These are phyloP conservation scores for Rostrohypoxylon terebratum DNA, from an alignment of 495 filamentous ascomycete species.

Conservation along the genomic window DNA sequence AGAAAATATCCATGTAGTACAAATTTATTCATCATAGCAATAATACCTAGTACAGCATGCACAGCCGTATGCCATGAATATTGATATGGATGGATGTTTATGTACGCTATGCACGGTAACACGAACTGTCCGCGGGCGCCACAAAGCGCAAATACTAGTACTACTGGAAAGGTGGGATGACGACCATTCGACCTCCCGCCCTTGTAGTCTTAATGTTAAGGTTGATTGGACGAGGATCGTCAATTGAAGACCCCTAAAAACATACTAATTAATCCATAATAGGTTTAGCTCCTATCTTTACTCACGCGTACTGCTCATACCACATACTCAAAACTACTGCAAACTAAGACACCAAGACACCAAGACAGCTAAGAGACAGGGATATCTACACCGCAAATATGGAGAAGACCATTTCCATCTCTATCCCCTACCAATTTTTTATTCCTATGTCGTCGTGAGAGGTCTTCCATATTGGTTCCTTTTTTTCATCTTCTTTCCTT, in stretches of 20 bases:
- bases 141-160: too few relatives aligned
- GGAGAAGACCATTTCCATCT: slow-evolving; percentile 31
- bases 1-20: slow-evolving; percentile 22
- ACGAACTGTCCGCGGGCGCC: slow-evolving; percentile 16
- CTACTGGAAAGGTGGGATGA: slow-evolving; percentile 29
- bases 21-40: neutral
- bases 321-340: slow-evolving; percentile 19
- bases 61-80: neutral
- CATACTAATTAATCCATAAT: slow-evolving; percentile 23
- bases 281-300: slow-evolving; percentile 16
- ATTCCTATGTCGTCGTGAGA: slow-evolving; percentile 25
- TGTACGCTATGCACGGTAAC: neutral
- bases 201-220: slow-evolving; percentile 14
- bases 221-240: slow-evolving; percentile 36
- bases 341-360: slow-evolving; percentile 15
- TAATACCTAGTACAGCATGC: neutral
- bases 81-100: neutral
- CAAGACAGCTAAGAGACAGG: slow-evolving; percentile 12
- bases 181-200: slow-evolving; percentile 28
- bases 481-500: slow-evolving; percentile 5
- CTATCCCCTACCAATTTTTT: slow-evolving; percentile 35
- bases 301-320: slow-evolving; percentile 13
- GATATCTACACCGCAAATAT: slow-evolving; percentile 45
- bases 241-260: slow-evolving; percentile 35
- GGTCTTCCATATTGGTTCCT: neutral